These are phyloP conservation scores for Neofusicoccum ribis DNA, from an alignment of 2,329 filamentous ascomycete genomes.

Conservation along the genomic window DNA sequence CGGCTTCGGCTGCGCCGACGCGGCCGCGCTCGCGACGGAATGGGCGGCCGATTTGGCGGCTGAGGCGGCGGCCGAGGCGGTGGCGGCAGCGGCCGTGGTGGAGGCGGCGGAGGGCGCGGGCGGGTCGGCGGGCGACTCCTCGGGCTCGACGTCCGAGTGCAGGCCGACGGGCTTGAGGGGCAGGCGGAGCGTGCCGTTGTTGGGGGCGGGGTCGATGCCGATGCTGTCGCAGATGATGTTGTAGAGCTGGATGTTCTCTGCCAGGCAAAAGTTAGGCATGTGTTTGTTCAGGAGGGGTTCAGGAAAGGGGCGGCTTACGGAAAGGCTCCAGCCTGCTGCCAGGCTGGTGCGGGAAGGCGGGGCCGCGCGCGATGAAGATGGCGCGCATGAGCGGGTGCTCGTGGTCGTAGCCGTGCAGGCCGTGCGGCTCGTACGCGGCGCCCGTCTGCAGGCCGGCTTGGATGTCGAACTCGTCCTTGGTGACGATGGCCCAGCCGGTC, in stretches of 20 bases:
- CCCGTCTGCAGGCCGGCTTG: conserved; percentile 64
- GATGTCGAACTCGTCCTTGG: conserved; percentile 75
- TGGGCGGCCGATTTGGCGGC: conserved; percentile 17
- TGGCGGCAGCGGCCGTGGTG: not conserved
- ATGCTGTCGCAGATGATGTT: conserved; percentile 91
- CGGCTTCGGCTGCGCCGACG: not conserved
- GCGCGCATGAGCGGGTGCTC: conserved; percentile 94
- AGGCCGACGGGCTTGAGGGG: conserved; percentile 65
- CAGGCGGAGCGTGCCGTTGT: conserved; percentile 83
- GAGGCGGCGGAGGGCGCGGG: conserved; percentile 24
- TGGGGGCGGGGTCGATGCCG: conserved; percentile 69
- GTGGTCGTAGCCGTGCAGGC: conserved; percentile 93
- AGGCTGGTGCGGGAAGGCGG: conserved; percentile 82
- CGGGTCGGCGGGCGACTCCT: conserved; percentile 58
- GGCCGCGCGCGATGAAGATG: conserved; percentile 89
- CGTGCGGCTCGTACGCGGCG: conserved; percentile 73
- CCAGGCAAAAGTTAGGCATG: too few relatives aligned
- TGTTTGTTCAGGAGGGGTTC: too few relatives aligned
- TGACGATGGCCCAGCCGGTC: conserved; percentile 88
- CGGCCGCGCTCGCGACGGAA: too few relatives aligned
- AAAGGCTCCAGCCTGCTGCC: conserved; percentile 80
- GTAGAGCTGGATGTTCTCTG: conserved; percentile 93
- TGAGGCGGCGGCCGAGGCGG: conserved; percentile 1
- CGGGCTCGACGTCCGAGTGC: conserved; percentile 54
- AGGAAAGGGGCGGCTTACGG: conserved; percentile 57